Evolutionary conservation across 352 stramenopile genomes (phyloP).

Genomic region (Pythium oligandrum): DNA sequence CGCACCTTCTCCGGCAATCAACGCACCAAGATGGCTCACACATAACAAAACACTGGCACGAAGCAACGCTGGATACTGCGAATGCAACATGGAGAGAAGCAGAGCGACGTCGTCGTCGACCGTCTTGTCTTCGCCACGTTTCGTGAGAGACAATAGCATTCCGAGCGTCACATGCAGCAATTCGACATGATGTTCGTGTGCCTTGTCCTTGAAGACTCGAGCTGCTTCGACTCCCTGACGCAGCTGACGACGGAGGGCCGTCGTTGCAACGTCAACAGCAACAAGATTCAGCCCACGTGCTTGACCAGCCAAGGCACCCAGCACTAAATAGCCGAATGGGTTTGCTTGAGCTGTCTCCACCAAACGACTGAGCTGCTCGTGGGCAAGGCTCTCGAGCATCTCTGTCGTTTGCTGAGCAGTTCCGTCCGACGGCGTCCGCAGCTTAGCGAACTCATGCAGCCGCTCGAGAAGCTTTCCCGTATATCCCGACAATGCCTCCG

Average conservation of each 20-base stretch:
- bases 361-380: neutral
- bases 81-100: no score
- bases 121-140: no score
- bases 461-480: conserved; percentile 6
- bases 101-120: no score
- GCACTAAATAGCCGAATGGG: neutral
- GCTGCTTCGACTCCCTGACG: neutral
- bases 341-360: neutral
- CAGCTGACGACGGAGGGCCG: neutral
- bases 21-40: conserved; percentile 8
- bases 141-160: neutral
- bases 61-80: neutral
- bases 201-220: neutral
- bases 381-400: neutral
- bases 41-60: conserved; percentile 4
- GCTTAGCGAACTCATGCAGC: conserved; percentile 9
- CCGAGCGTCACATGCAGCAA: conserved; percentile 8
- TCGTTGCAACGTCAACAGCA: neutral
- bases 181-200: neutral
- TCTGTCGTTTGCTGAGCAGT: conserved; percentile 5
- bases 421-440: conserved; percentile 11
- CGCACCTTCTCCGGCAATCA: neutral
- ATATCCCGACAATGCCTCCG: conserved; percentile 13
- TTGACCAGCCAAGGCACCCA: neutral
- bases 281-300: neutral